Conservation (phyloP, 2,329 filamentous ascomycete genomes). For the Fusarium dlaminii region DNA sequence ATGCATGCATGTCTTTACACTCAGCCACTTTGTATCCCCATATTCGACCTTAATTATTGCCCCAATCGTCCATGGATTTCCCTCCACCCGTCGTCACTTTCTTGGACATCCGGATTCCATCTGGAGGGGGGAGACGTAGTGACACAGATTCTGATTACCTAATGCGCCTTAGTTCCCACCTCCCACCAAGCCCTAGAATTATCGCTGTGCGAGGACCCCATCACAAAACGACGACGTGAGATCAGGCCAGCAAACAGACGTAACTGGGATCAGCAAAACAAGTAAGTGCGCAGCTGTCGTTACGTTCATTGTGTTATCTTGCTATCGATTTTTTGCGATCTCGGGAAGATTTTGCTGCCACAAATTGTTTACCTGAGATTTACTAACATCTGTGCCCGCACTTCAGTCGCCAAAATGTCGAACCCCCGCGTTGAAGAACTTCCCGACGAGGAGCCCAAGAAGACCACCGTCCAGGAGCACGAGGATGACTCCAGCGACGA, state of each 20-base stretch:
- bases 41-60: slow-evolving; percentile 7
- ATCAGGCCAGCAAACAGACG: slow-evolving; percentile 46
- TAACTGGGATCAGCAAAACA: slow-evolving; percentile 48
- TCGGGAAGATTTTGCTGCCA: slow-evolving; percentile 27
- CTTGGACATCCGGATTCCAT: background rate
- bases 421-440: slow-evolving; percentile 99
- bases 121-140: slow-evolving; percentile 15
- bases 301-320: slow-evolving; percentile 10
- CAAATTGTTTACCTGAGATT: slow-evolving; percentile 33
- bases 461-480: slow-evolving; percentile 80
- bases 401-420: slow-evolving; percentile 76
- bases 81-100: slow-evolving; percentile 17
- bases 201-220: slow-evolving; percentile 51
- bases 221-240: slow-evolving; percentile 53
- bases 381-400: slow-evolving; percentile 44
- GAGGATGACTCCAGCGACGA: slow-evolving; percentile 75
- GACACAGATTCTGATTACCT: slow-evolving; percentile 49
- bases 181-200: slow-evolving; percentile 58
- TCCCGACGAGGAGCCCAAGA: slow-evolving; percentile 88
- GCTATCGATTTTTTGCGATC: slow-evolving; percentile 26
- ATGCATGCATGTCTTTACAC: background rate
- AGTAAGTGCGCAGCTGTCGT: slow-evolving; percentile 46
- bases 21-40: background rate
- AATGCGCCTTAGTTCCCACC: slow-evolving; percentile 51
- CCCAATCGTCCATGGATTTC: background rate